These are phyloP conservation scores for Cucumis cinereus DNA, from an alignment of 306 rosid species.

Conservation along the genomic window DNA sequence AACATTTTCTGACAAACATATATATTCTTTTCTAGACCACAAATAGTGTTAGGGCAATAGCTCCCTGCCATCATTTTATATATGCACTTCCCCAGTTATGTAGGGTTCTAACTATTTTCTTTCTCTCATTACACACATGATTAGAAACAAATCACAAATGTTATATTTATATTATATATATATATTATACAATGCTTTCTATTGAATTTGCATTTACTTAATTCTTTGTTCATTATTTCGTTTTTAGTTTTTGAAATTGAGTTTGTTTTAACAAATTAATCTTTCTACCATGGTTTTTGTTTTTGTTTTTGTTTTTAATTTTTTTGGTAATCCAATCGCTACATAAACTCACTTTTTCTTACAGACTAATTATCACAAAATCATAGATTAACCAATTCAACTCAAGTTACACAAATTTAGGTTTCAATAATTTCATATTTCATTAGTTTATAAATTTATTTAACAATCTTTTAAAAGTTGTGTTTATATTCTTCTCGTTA, in stretches of 20 bases:
- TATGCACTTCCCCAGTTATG: neutral
- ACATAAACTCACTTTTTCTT: neutral
- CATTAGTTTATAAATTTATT: too few relatives aligned
- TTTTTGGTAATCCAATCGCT: too few relatives aligned
- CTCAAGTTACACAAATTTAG: neutral
- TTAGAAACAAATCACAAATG: neutral
- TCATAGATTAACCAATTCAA: neutral
- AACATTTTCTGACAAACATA: neutral
- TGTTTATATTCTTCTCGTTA: too few relatives aligned
- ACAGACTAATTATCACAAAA: neutral
- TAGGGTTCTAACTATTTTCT: neutral
- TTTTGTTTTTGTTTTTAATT: too few relatives aligned
- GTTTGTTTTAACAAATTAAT: too few relatives aligned
- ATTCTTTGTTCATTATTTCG: too few relatives aligned
- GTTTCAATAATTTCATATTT: neutral
- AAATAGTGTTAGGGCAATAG: neutral
- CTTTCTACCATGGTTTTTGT: too few relatives aligned
- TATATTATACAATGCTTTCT: too few relatives aligned
- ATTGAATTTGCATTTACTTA: too few relatives aligned
- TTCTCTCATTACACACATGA: neutral
- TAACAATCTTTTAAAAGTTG: too few relatives aligned
- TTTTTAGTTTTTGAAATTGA: too few relatives aligned
- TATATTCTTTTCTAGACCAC: neutral
- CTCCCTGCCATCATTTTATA: neutral
- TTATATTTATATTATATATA: neutral